phyloP scores from a whole-genome alignment of 345 rosid species.

The Citrus medica region DNA sequence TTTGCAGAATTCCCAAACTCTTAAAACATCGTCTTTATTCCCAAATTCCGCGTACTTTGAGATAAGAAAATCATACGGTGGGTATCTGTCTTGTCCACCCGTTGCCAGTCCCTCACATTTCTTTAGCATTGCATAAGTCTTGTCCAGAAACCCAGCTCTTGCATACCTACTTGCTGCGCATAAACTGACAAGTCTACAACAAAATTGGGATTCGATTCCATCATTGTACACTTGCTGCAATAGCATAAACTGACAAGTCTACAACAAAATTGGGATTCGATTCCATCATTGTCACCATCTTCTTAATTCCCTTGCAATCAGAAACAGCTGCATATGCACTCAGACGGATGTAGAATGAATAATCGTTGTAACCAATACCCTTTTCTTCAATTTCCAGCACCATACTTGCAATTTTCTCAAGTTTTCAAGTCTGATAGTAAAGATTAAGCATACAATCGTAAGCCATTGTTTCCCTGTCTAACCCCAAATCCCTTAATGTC shows the following conservation, averaged over 20 bases:
- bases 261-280: slow-evolving; percentile 19
- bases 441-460: slow-evolving; percentile 22
- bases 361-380: slow-evolving; percentile 13
- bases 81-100: no score
- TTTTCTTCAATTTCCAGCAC: slow-evolving; percentile 28
- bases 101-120: neutral
- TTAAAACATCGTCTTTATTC: no score
- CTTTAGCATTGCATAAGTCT: slow-evolving; percentile 30
- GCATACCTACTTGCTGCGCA: slow-evolving; percentile 20
- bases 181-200: slow-evolving; percentile 22
- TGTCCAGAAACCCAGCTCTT: slow-evolving; percentile 21
- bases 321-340: slow-evolving; percentile 28
- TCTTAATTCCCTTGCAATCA: slow-evolving; percentile 25
- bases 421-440: slow-evolving; percentile 21
- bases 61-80: neutral
- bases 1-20: no score
- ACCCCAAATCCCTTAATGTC: no score
- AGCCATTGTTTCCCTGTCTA: no score
- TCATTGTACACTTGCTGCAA: slow-evolving; percentile 17
- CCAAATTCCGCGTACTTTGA: no score
- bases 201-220: slow-evolving; percentile 21
- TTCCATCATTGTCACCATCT: slow-evolving; percentile 6
- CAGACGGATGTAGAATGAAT: slow-evolving; percentile 10
- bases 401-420: slow-evolving; percentile 21
- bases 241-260: slow-evolving; percentile 17